Base-by-base conservation (phyloP, 192 early-diverging fungal genomes). In the Entophlyctis luteolus region DNA sequence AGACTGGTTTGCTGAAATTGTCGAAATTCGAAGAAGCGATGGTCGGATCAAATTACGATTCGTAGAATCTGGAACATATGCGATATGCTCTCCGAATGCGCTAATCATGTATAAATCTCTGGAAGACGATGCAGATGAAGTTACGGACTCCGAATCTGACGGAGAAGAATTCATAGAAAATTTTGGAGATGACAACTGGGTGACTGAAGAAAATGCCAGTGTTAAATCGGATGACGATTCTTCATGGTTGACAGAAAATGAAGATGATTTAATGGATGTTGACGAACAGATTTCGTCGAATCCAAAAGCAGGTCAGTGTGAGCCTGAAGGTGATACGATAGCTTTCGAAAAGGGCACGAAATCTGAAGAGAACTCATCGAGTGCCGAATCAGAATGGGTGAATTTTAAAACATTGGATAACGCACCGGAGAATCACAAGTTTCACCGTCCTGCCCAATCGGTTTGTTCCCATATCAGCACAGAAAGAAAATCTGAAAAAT, bases 1-100 rank as follows among this genome's bases (percentile, higher is more conserved):
- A 5, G 47, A 73, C 31, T 83, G 81, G 81, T 59, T 82, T 46
- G 81, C 79, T 8, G 79, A 83, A 34, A 75, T 83, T 32, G 55
- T 74, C 55, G 53, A 68, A 22, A 62, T 82, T 0, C 36, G 47
- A 8, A 57, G 54, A 10, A 46, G 22, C 6, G 75, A 79, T 55
- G 74, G 75, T 2, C 25, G 50, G 31, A 77, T 67, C 0, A 48
- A 63, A 4, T 59, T 81, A 46, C 71, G 74, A 20, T 76, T 83
- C 53, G 71, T 74, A 45, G 73, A 74, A 32, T 70, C 71, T 34
- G 72, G 46, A 39, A 62, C 0, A 73, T 70, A 23, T 49, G 71
- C 33, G 68, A 75, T 16, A 67, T 73, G 53, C 65, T 71, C 1
- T 37, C 74, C 27, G 8, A 47, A 27, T 3, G 38, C 28, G 5